Percentiles rank a stretch among this genome's conserved stretches.
Evolutionary conservation across 2,329 filamentous ascomycete genomes (phyloP).

Genomic region (Apiospora malaysiana): DNA sequence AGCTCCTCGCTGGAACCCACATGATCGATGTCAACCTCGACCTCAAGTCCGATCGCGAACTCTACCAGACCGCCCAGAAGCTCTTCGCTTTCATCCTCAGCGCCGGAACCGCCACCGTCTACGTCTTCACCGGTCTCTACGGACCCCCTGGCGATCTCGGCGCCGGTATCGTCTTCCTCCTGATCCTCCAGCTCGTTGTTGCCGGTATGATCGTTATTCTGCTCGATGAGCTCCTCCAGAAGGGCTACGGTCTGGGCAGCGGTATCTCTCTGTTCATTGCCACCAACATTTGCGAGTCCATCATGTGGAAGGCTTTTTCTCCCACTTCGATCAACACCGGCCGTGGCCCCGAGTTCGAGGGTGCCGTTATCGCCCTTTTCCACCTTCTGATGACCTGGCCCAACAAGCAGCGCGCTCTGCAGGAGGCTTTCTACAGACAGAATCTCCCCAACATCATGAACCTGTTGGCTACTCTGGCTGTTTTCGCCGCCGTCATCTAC

Average conservation of each 20-base stretch:
- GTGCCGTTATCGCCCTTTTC: conserved; percentile 96
- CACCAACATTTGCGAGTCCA: conserved; percentile 99
- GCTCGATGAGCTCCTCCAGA: conserved; percentile 97
- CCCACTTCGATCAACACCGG: conserved; percentile 99
- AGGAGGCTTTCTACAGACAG: conserved; percentile 99
- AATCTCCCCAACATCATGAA: conserved; percentile 99
- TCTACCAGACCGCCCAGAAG: conserved; percentile 99
- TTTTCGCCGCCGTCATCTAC: conserved; percentile 99
- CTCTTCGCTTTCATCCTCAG: conserved; percentile 97
- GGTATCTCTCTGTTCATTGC: conserved; percentile 99
- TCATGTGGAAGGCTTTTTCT: conserved; percentile 99
- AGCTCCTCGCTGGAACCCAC: conserved; percentile 96
- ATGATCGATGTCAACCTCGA: conserved; percentile 99
- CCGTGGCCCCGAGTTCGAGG: conserved; percentile 98
- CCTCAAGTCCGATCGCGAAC: conserved; percentile 98
- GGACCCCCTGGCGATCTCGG: conserved; percentile 95
- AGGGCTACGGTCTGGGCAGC: conserved; percentile 97
- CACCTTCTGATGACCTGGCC: conserved; percentile 98
- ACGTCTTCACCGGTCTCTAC: conserved; percentile 97
- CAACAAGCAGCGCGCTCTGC: conserved; percentile 98
- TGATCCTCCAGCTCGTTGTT: conserved; percentile 97
- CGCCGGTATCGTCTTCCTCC: conserved; percentile 95
- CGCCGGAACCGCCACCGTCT: conserved; percentile 96
- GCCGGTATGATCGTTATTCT: conserved; percentile 99
- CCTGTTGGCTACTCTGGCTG: conserved; percentile 86